Conservation (phyloP, 1,284 basidiomycete species). For the Sanghuangporus weigelae region DNA sequence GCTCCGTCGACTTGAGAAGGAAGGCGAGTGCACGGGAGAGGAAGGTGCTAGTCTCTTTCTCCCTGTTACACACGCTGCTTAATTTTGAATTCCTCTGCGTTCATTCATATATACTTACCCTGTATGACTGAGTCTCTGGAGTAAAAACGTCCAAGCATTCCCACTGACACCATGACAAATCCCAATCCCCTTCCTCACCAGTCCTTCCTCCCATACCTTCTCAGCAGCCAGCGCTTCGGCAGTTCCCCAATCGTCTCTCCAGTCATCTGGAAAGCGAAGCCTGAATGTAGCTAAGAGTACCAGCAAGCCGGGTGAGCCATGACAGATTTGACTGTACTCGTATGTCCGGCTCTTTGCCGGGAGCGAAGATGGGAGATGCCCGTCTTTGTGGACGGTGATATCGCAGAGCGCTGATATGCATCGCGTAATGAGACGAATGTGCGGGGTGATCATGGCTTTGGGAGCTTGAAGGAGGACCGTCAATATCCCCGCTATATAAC, state of each 20-base stretch:
- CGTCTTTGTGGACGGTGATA: constrained; percentile 3
- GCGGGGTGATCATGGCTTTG: constrained; percentile 3
- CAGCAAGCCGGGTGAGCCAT: constrained; percentile 11
- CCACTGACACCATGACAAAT: constrained; percentile 12
- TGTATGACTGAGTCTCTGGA: background rate
- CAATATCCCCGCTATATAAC: constrained; percentile 9
- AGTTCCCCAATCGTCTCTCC: constrained; percentile 1
- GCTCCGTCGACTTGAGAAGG: constrained; percentile 4
- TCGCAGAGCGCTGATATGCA: constrained; percentile 7
- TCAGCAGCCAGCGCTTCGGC: constrained; percentile 7
- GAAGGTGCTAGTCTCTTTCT: background rate
- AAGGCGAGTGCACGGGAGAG: constrained; percentile 11
- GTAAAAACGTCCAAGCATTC: constrained; percentile 12
- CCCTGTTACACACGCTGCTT: background rate
- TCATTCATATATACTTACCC: background rate
- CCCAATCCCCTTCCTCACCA: constrained; percentile 7
- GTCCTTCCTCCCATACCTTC: constrained; percentile 11
- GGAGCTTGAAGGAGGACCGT: constrained; percentile 16
- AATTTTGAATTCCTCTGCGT: background rate
- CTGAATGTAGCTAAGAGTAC: constrained; percentile 8
- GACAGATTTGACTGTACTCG: constrained; percentile 10
- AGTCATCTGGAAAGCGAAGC: constrained; percentile 1
- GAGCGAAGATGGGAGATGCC: constrained; percentile 15
- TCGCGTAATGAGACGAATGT: background rate
- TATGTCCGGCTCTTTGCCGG: constrained; percentile 1